Evolutionary conservation across 495 filamentous ascomycete genomes (phyloP).

Genomic region (Talaromyces borbonicus): DNA sequence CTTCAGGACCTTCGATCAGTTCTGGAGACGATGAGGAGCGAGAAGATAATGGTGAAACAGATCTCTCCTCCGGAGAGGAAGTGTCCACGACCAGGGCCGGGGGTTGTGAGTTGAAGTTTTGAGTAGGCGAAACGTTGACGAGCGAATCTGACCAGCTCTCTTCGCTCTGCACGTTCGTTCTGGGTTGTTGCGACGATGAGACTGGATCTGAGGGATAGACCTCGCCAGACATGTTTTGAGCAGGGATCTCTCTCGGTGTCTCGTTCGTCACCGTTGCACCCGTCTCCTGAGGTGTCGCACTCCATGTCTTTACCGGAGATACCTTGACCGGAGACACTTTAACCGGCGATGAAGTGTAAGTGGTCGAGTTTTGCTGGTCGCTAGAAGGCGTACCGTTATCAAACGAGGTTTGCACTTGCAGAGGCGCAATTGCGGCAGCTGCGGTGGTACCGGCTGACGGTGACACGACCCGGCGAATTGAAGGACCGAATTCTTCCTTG

Average conservation of each 20-base stretch:
- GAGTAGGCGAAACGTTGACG: constrained; percentile 52
- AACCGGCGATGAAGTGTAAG: constrained; percentile 2
- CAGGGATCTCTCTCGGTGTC: background rate
- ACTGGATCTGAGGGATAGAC: constrained; percentile 18
- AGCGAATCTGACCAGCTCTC: constrained; percentile 54
- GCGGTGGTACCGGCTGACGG: constrained; percentile 20
- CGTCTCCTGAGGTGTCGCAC: constrained; percentile 3
- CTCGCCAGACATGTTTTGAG: background rate
- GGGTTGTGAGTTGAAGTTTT: constrained; percentile 26
- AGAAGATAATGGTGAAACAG: constrained; percentile 50
- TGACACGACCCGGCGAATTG: constrained; percentile 33
- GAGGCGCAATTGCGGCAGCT: too few species aligned
- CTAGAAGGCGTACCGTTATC: background rate
- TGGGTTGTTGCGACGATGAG: constrained; percentile 1
- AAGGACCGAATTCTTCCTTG: constrained; percentile 17
- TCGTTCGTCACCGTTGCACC: constrained; percentile 1
- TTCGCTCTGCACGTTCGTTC: background rate
- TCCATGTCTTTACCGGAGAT: constrained; percentile 1
- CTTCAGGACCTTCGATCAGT: constrained; percentile 37
- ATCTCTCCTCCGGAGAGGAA: constrained; percentile 52
- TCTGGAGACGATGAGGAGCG: constrained; percentile 54
- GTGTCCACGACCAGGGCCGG: constrained; percentile 55
- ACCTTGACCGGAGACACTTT: constrained; percentile 3
- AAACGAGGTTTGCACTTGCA: constrained; percentile 14
- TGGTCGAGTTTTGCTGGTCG: constrained; percentile 1